Evolutionary conservation across 495 filamentous ascomycete species (phyloP).

Genomic region (Xylaria intraflava): DNA sequence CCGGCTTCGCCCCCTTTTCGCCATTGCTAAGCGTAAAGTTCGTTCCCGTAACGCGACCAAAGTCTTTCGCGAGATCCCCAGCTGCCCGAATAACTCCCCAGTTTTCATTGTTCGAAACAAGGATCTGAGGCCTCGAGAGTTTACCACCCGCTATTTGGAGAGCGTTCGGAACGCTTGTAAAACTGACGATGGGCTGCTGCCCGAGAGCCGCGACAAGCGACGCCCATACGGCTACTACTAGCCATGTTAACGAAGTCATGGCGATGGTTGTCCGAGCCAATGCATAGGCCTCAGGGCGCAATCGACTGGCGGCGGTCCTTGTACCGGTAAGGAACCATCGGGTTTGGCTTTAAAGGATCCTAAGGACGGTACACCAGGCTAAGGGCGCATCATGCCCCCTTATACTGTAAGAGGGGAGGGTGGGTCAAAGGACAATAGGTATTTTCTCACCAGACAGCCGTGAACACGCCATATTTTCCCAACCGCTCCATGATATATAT

Average conservation of each 20-base stretch:
- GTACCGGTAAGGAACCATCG: not conserved
- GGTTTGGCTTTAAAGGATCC: not conserved
- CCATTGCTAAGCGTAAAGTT: conserved; percentile 50
- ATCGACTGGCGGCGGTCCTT: not conserved
- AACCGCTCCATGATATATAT: no score
- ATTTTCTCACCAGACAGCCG: no score
- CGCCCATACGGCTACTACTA: conserved; percentile 8
- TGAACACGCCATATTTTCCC: no score
- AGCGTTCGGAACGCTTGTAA: conserved; percentile 30
- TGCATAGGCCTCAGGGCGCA: not conserved
- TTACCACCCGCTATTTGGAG: conserved; percentile 40
- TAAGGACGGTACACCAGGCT: not conserved
- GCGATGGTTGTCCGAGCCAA: not conserved
- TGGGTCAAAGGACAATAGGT: no score
- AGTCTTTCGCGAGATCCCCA: conserved; percentile 61
- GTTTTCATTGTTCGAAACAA: conserved; percentile 52
- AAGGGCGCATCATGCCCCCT: not conserved
- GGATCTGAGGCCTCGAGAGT: conserved; percentile 42
- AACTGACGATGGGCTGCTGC: conserved; percentile 51
- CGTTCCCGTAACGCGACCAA: conserved; percentile 59
- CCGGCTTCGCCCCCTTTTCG: conserved; percentile 29
- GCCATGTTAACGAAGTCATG: conserved; percentile 3
- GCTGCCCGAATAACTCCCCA: conserved; percentile 63
- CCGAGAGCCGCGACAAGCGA: conserved; percentile 41
- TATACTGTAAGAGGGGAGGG: no score